Percentiles rank a stretch among this genome's conserved stretches.
These are phyloP conservation scores for Malassezia japonica DNA, from an alignment of 1,284 basidiomycete species.

Conservation along the genomic window DNA sequence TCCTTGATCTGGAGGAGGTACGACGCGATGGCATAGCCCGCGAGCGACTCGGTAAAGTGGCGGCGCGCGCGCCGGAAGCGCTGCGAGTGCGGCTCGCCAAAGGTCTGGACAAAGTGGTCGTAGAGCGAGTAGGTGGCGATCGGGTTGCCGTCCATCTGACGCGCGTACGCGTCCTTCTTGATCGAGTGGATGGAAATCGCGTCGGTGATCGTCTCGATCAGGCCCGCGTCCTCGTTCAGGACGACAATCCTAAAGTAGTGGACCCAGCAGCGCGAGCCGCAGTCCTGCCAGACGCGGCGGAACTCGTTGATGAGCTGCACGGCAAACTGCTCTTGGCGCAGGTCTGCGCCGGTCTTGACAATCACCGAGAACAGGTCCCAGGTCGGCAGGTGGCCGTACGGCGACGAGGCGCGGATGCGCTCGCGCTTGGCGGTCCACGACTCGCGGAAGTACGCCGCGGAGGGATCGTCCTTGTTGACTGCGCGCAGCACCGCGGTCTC, in stretches of 20 bases:
- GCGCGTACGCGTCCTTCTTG: constrained; percentile 94
- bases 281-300: constrained; percentile 81
- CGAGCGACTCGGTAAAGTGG: constrained; percentile 80
- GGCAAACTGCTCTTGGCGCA: constrained; percentile 94
- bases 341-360: constrained; percentile 92
- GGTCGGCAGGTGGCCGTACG: constrained; percentile 84
- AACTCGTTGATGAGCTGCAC: constrained; percentile 91
- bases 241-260: constrained; percentile 70
- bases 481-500: constrained; percentile 68
- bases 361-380: constrained; percentile 84
- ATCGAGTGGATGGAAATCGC: constrained; percentile 97
- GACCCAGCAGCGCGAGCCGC: constrained; percentile 36
- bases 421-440: constrained; percentile 91
- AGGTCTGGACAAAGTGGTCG: constrained; percentile 42
- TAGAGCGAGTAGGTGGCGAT: constrained; percentile 36
- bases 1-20: constrained; percentile 97
- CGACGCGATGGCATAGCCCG: constrained; percentile 80
- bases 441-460: constrained; percentile 77
- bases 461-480: constrained; percentile 92
- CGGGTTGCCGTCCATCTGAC: constrained; percentile 57
- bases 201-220: constrained; percentile 61
- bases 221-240: constrained; percentile 79
- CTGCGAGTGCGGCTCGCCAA: constrained; percentile 30
- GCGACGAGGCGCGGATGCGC: constrained; percentile 80
- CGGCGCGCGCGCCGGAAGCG: constrained; percentile 57